Evolutionary conservation across 2,329 filamentous ascomycete genomes (phyloP).

Genomic region (Botrytis sinoallii): DNA sequence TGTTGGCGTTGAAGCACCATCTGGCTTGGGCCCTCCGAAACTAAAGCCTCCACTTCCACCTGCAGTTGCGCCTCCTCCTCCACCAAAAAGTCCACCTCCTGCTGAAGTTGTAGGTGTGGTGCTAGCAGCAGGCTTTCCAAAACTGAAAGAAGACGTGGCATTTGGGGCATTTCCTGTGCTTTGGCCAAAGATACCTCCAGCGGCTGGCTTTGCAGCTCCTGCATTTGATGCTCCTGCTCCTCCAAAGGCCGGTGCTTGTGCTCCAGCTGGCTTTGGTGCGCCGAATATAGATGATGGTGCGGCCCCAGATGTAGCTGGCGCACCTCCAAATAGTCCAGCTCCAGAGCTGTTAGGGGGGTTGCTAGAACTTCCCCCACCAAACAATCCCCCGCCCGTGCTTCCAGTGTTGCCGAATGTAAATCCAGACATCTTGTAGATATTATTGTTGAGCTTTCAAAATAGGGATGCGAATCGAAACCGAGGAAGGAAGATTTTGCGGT

Average conservation of each 20-base stretch:
- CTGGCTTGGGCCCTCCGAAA: slow-evolving; percentile 22
- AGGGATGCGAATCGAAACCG: slow-evolving; percentile 2
- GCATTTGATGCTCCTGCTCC: not conserved
- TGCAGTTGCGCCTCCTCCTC: slow-evolving; percentile 17
- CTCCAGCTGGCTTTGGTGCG: slow-evolving; percentile 4
- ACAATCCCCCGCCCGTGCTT: slow-evolving; percentile 20
- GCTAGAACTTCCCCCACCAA: slow-evolving; percentile 12
- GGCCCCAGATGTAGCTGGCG: slow-evolving; percentile 24
- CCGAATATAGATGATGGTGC: slow-evolving; percentile 20
- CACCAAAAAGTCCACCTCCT: slow-evolving; percentile 14
- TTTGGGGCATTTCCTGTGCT: slow-evolving; percentile 35
- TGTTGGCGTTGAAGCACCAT: slow-evolving; percentile 21
- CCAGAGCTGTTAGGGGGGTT: slow-evolving; percentile 18
- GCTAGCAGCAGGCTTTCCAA: slow-evolving; percentile 16
- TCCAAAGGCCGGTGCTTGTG: slow-evolving; percentile 10
- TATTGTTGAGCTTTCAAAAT: not conserved
- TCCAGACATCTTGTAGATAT: slow-evolving; percentile 33
- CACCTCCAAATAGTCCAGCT: slow-evolving; percentile 15
- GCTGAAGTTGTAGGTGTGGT: slow-evolving; percentile 12
- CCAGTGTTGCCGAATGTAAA: slow-evolving; percentile 37
- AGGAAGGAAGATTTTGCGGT: slow-evolving; percentile 17
- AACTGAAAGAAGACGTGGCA: slow-evolving; percentile 18
- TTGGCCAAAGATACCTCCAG: slow-evolving; percentile 30
- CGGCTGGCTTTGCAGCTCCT: slow-evolving; percentile 21
- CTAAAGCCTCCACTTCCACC: slow-evolving; percentile 21